Conservation (phyloP, 2,329 filamentous ascomycete genomes). For the Parastagonospora avenae region DNA sequence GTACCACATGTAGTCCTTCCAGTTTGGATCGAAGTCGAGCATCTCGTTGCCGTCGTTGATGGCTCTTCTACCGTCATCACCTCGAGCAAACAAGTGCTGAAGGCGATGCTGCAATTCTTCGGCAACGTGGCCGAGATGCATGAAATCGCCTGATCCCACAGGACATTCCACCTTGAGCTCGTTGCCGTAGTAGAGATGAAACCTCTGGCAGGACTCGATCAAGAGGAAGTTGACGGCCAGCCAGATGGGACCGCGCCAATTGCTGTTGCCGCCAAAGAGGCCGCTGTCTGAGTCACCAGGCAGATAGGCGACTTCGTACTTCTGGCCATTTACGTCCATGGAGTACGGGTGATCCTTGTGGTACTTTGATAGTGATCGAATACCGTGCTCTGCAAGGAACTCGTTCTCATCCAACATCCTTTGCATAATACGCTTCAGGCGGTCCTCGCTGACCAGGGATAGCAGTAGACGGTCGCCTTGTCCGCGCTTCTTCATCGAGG, state of each 20-base stretch:
- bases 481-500: conserved; percentile 86
- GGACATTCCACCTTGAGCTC: conserved; percentile 90
- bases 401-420: conserved; percentile 94
- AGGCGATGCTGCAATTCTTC: conserved; percentile 94
- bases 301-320: conserved; percentile 86
- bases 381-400: conserved; percentile 88
- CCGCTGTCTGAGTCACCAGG: conserved; percentile 96
- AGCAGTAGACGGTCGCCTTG: conserved; percentile 88
- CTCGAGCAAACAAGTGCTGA: conserved; percentile 86
- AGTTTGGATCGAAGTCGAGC: conserved; percentile 89
- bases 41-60: conserved; percentile 85
- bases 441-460: conserved; percentile 89
- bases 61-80: conserved; percentile 83
- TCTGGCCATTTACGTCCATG: conserved; percentile 94
- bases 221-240: conserved; percentile 94
- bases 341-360: conserved; percentile 89
- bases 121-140: conserved; percentile 93
- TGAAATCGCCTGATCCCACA: conserved; percentile 88
- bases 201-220: conserved; percentile 91
- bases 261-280: conserved; percentile 95
- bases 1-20: conserved; percentile 95
- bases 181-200: conserved; percentile 94
- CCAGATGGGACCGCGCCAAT: conserved; percentile 96
- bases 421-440: conserved; percentile 85
- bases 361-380: conserved; percentile 88